Evolutionary conservation across 2,329 filamentous ascomycete species (phyloP), one percentile per base, ranked within the genome.

Genomic region (Exophiala xenobiotica): DNA sequence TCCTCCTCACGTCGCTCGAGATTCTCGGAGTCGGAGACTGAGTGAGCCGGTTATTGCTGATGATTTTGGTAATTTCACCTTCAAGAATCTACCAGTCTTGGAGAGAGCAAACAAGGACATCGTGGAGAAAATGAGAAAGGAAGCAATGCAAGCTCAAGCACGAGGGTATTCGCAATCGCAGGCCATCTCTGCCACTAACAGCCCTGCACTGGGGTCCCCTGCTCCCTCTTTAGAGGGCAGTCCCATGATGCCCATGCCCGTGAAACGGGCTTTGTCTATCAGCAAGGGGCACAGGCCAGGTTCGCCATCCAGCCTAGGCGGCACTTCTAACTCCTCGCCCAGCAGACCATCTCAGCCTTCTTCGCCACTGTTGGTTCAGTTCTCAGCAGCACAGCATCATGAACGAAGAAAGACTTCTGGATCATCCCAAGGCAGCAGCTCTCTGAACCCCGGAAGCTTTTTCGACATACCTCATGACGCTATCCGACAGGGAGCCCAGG

Each of bases 101-200:
- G 93, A 97, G 64, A 97, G 96, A 69, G 93, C 93, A 48, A 99
- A 99, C 71, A 99, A 99, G 67, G 93, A 99, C 64, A 90, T 97
- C 23, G 96, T 99, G 24, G 91, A 97, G 64, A 97, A 97, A 68
- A 77, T 99, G 51, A 85, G 91, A 8, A 90, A 91, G 18, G 91
- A 97, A 69, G 91, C 93, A 2, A 79, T 96, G 73, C 90, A 86
- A 63, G 77, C 78, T 27, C 81, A 84, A 61, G 77, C 77, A 54
- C 81, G 82, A 58, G 68, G 70, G 11, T 58, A 57, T 33, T 64
- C 74, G 3, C 67, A 70, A 31, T 75, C 75, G n/a, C 68, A 71
- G 49, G 60, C 68, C 9, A 60, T 61, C 3, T 67, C 69, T 5
- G 63, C 64, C 7, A 63, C 69, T 20, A 64, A 60, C 7, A 64